Conservation (phyloP, 208 protist species). For the Crithidia acanthocephali region DNA sequence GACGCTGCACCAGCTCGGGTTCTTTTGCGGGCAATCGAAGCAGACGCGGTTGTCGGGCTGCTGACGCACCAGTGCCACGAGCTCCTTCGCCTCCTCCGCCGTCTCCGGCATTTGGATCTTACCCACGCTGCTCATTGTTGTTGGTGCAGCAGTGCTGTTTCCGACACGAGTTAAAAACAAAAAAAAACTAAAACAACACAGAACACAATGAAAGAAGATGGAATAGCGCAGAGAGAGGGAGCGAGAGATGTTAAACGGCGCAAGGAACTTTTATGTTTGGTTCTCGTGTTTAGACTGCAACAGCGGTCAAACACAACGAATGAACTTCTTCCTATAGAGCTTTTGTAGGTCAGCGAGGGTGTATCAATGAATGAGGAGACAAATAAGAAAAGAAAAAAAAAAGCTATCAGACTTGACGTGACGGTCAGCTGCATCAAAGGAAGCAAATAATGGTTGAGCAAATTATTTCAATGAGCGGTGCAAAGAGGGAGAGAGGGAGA, state of each 20-base stretch:
- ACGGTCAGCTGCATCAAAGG: neutral
- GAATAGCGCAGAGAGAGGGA: neutral
- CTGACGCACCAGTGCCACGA: slow-evolving; percentile 66
- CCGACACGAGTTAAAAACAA: neutral
- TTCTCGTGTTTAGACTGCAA: too few relatives aligned
- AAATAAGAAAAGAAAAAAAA: slow-evolving; percentile 4
- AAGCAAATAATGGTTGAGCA: too few relatives aligned
- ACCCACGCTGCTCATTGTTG: slow-evolving; percentile 15
- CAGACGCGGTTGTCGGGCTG: slow-evolving; percentile 90
- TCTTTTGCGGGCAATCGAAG: slow-evolving; percentile 97
- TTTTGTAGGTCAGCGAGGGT: too few relatives aligned
- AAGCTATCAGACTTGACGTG: neutral
- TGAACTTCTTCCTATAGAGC: too few relatives aligned
- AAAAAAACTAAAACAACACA: neutral
- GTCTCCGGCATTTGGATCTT: slow-evolving; percentile 48
- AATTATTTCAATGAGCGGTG: too few relatives aligned
- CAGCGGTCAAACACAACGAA: too few relatives aligned
- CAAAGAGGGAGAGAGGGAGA: neutral
- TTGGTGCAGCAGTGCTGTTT: neutral
- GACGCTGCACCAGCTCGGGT: slow-evolving; percentile 96
- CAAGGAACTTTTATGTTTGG: too few relatives aligned
- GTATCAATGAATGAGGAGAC: too few relatives aligned
- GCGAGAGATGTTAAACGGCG: neutral
- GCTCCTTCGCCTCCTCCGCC: slow-evolving; percentile 75
- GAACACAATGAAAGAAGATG: neutral